phyloP scores from a whole-genome alignment of 2,329 filamentous ascomycete genomes.

The Talaromyces marneffei region DNA sequence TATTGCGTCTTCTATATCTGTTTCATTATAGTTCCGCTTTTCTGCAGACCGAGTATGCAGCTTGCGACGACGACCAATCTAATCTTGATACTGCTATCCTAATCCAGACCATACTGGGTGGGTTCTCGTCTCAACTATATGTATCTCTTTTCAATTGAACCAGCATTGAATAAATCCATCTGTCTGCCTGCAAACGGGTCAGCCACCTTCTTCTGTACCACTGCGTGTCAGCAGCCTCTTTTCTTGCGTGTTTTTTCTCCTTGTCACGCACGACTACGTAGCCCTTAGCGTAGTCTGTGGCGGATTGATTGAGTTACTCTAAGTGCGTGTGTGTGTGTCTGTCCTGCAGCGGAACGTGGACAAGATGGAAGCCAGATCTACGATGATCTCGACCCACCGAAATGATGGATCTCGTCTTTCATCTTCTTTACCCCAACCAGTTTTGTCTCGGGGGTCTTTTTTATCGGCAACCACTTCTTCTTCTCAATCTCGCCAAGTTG shows the following conservation, averaged over 20 bases:
- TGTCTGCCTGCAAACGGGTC: background rate
- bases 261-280: conserved; percentile 3
- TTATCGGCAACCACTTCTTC: conserved; percentile 17
- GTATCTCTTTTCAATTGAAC: conserved; percentile 2
- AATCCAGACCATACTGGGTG: conserved; percentile 7
- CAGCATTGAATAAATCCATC: conserved; percentile 1
- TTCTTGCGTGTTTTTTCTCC: background rate
- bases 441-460: conserved; percentile 23
- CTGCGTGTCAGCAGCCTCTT: conserved; percentile 6
- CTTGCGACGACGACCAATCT: conserved; percentile 18
- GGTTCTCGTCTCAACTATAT: conserved; percentile 13
- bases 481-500: conserved; percentile 23
- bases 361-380: conserved; percentile 31
- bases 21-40: conserved; percentile 10
- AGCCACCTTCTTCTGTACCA: conserved; percentile 4
- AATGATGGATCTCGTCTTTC: conserved; percentile 24
- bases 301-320: background rate
- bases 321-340: background rate
- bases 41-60: conserved; percentile 19
- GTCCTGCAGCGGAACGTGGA: conserved; percentile 14
- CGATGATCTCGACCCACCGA: conserved; percentile 23
- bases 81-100: background rate
- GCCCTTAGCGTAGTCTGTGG: background rate
- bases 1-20: background rate
- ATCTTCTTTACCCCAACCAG: conserved; percentile 27